Evolutionary conservation across 371 early-diverging fungal genomes (phyloP).

Genomic region (Mortierella sp.): DNA sequence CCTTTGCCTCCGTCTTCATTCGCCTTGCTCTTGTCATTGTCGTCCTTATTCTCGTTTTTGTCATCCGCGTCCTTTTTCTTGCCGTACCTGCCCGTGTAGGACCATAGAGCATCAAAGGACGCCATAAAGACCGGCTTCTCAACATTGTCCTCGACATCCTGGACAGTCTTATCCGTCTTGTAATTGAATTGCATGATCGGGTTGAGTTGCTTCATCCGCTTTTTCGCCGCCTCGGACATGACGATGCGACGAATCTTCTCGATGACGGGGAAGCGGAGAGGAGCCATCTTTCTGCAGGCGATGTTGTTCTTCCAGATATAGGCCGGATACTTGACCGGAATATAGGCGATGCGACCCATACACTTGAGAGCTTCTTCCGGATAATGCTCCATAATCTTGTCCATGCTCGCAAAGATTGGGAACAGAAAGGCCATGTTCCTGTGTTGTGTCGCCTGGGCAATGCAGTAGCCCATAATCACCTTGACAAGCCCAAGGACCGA

Average conservation of each 20-base stretch:
- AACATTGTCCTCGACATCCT: neutral
- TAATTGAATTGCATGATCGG: conserved; percentile 19
- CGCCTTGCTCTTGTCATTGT: neutral
- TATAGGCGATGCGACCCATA: neutral
- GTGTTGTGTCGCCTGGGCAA: conserved; percentile 15
- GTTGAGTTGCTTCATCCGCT: neutral
- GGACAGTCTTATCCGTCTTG: neutral
- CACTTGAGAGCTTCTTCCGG: too few relatives aligned
- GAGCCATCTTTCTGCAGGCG: neutral
- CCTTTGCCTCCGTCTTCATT: neutral
- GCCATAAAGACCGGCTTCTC: neutral
- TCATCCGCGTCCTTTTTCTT: too few relatives aligned
- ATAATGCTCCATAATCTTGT: too few relatives aligned
- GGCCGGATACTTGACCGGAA: conserved; percentile 16
- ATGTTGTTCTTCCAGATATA: neutral
- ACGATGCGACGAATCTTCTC: conserved; percentile 12
- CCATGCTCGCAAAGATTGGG: too few relatives aligned
- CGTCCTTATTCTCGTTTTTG: neutral
- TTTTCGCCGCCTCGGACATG: neutral
- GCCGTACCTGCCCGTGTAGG: neutral
- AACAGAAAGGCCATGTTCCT: conserved; percentile 10
- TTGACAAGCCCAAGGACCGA: neutral
- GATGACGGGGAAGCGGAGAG: neutral
- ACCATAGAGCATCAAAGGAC: conserved; percentile 10
- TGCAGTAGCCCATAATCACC: conserved; percentile 27